Evolutionary conservation across 139 green algal genomes (phyloP).

Genomic region (Mesotaenium endlicherianum): DNA sequence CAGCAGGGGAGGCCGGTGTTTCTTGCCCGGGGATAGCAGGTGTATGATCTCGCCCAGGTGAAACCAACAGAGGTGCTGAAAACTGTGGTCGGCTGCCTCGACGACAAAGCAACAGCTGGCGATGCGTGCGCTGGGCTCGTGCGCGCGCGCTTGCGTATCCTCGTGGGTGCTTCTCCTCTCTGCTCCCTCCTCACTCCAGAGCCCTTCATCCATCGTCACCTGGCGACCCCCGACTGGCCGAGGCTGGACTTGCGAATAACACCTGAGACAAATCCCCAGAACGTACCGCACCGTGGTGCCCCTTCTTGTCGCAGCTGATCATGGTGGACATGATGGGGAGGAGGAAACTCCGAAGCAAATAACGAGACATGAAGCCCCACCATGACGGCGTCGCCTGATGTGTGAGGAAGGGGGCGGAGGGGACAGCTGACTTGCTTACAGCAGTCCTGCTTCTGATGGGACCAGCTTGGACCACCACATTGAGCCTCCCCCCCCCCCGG

Average conservation of each 20-base stretch:
- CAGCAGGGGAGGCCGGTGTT: neutral
- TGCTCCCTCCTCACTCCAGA: neutral
- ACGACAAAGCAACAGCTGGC: neutral
- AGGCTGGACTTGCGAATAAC: neutral
- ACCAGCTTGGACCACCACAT: no score
- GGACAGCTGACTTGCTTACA: no score
- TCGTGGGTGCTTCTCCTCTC: neutral
- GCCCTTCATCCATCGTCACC: no score
- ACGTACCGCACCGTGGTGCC: neutral
- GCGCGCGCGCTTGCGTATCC: neutral
- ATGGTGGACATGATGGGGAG: neutral
- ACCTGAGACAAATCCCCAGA: neutral
- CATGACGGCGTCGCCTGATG: no score
- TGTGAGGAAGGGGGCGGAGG: no score
- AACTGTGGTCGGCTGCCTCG: neutral
- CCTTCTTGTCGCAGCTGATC: neutral
- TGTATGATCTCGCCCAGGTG: slow-evolving; percentile 11
- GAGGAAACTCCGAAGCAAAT: no score
- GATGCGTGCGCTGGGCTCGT: neutral
- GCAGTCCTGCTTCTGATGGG: no score
- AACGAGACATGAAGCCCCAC: no score
- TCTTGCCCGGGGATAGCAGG: neutral
- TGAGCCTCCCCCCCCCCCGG: neutral
- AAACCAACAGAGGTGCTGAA: slow-evolving; percentile 11
- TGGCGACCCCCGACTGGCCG: neutral